Evolutionary conservation across 805 yeast genomes (phyloP).

Genomic region (Kodamaea leandrae): DNA sequence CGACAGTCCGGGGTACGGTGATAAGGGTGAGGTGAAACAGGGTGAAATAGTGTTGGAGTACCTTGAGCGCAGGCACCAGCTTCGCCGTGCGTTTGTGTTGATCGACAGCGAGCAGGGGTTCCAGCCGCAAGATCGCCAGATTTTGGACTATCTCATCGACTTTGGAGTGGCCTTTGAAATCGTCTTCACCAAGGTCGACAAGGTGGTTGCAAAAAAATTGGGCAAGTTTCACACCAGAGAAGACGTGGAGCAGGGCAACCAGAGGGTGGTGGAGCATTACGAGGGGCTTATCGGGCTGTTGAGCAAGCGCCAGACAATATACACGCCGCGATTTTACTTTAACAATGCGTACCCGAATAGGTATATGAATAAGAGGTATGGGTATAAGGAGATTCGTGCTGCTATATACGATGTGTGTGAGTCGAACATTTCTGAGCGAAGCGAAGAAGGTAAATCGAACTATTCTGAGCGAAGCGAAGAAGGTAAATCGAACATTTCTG

Average conservation of each 20-base stretch:
- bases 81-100: conserved; percentile 60
- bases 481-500: too few species aligned
- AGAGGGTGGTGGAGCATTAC: conserved; percentile 25
- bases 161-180: conserved; percentile 70
- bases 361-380: conserved; percentile 41
- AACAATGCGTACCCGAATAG: conserved; percentile 47
- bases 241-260: conserved; percentile 22
- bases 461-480: too few species aligned
- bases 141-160: conserved; percentile 49
- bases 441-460: too few species aligned
- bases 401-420: not conserved
- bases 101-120: conserved; percentile 62
- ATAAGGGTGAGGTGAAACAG: conserved; percentile 59
- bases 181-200: conserved; percentile 76
- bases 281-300: conserved; percentile 36
- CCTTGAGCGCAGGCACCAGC: conserved; percentile 49
- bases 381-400: conserved; percentile 46
- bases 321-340: conserved; percentile 45
- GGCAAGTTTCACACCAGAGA: conserved; percentile 15
- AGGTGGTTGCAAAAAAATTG: conserved; percentile 31
- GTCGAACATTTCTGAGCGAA: not conserved
- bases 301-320: conserved; percentile 36
- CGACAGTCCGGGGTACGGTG: conserved; percentile 93
- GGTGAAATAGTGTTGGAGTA: conserved; percentile 70
- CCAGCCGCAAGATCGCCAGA: conserved; percentile 50